phyloP scores from a whole-genome alignment of 495 filamentous ascomycete genomes.

The Penicillium angulare region DNA sequence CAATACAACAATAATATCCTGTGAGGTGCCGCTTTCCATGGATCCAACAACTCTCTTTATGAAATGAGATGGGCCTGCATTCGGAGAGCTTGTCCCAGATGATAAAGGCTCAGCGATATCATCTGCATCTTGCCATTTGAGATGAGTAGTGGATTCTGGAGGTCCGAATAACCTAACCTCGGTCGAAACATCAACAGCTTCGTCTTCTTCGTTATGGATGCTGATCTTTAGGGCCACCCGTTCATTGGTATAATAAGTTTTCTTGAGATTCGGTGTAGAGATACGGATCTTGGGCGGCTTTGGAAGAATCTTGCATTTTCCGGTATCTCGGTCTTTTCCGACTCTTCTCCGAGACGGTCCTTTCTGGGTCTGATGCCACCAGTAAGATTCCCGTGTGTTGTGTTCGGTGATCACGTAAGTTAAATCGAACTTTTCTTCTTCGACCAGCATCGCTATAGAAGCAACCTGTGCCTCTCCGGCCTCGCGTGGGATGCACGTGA shows the following conservation, averaged over 20 bases:
- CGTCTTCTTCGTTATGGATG: slow-evolving; percentile 80
- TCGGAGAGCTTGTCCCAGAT: slow-evolving; percentile 27
- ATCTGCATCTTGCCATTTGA: slow-evolving; percentile 46
- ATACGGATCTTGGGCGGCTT: slow-evolving; percentile 92
- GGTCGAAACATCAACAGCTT: slow-evolving; percentile 66
- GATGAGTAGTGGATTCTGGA: slow-evolving; percentile 49
- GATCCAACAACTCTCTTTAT: slow-evolving; percentile 35
- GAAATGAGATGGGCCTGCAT: slow-evolving; percentile 34
- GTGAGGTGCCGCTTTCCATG: slow-evolving; percentile 49
- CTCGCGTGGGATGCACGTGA: slow-evolving; percentile 74
- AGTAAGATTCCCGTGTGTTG: slow-evolving; percentile 41
- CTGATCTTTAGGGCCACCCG: slow-evolving; percentile 62
- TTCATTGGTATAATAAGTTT: slow-evolving; percentile 85
- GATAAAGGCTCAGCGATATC: slow-evolving; percentile 8
- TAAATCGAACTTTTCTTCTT: slow-evolving; percentile 66
- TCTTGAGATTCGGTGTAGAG: slow-evolving; percentile 53
- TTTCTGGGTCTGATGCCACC: slow-evolving; percentile 54
- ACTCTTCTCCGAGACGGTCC: slow-evolving; percentile 35
- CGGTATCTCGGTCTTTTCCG: slow-evolving; percentile 40
- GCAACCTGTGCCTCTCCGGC: slow-evolving; percentile 70
- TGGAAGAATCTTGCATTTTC: slow-evolving; percentile 66
- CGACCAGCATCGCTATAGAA: slow-evolving; percentile 60
- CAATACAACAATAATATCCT: slow-evolving; percentile 33
- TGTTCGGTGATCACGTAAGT: slow-evolving; percentile 57
- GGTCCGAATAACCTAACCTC: slow-evolving; percentile 65